Evolutionary conservation across 2,329 filamentous ascomycete species (phyloP).

Genomic region (Penicillium psychrosexuale): DNA sequence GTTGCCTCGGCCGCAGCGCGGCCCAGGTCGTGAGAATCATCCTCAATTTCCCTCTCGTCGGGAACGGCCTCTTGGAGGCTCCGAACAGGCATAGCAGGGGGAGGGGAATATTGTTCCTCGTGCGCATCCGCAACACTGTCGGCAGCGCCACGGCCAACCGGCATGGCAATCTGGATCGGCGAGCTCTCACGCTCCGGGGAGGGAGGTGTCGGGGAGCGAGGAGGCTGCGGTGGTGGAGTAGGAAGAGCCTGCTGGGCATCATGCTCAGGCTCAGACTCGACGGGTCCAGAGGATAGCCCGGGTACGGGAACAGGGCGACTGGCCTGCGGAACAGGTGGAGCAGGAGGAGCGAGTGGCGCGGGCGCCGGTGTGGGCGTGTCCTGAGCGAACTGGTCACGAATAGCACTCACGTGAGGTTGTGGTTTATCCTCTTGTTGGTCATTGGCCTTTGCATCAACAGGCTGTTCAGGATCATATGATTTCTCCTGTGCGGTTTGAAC

Average conservation of each 20-base stretch:
- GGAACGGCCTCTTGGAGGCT: conserved; percentile 63
- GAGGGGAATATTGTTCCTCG: conserved; percentile 42
- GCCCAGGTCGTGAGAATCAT: conserved; percentile 56
- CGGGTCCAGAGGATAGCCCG: conserved; percentile 63
- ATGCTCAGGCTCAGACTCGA: conserved; percentile 48
- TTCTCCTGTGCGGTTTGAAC: conserved; percentile 72
- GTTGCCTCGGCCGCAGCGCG: conserved; percentile 60
- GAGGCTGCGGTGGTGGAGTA: conserved; percentile 46
- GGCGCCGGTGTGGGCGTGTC: conserved; percentile 51
- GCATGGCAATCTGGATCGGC: conserved; percentile 81
- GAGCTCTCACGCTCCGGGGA: conserved; percentile 58
- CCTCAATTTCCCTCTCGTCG: conserved; percentile 63
- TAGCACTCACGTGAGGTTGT: conserved; percentile 65
- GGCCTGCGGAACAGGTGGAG: conserved; percentile 62
- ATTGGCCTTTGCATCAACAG: conserved; percentile 58
- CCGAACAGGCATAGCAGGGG: conserved; percentile 56
- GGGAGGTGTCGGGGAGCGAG: conserved; percentile 50
- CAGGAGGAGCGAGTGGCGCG: conserved; percentile 28
- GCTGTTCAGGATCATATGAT: conserved; percentile 56
- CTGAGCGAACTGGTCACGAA: conserved; percentile 80
- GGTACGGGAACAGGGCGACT: conserved; percentile 71
- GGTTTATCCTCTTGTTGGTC: conserved; percentile 54
- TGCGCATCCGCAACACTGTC: conserved; percentile 45
- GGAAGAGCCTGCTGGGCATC: conserved; percentile 35
- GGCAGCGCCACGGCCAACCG: conserved; percentile 64